Evolutionary conservation across 495 filamentous ascomycete genomes (phyloP), one percentile per base, ranked within the genome.

Genomic region (Rhypophila decipiens): DNA sequence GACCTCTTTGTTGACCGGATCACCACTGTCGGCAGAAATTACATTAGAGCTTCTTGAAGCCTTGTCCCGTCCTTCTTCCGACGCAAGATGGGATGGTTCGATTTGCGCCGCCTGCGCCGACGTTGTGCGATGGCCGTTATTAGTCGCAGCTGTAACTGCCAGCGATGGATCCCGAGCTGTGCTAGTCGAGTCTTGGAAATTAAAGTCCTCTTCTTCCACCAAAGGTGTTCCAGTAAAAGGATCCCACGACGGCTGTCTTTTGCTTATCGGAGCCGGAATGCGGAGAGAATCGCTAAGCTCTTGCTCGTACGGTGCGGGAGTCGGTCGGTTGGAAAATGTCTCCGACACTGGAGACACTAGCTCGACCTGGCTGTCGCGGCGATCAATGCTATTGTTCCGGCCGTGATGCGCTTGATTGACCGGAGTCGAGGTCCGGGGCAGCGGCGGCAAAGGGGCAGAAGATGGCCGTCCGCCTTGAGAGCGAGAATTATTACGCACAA

Each of bases 331-430:
- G 7, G 45, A 57, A 35, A 37, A 35, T 37, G 52, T 63, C 42
- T 61, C 59, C 18, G 57, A 66, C 24, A 54, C 20, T 29, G 57
- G 55, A 17, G 55, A 63, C 44, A 64, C 53, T 34, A 61, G 39
- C 24, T 53, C 56, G 42, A 37, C 43, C 24, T 46, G 49, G 55
- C 37, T 51, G 39, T 49, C 29, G 39, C 27, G 42, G 39, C 39
- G 47, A 20, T 39, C 36, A 31, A 15, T 17, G 15, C 36, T 41
- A 23, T 31, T 34, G 22, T 24, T 8, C 12, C 18, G 20, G 17
- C n/a, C 15, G 15, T 35, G 13, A n/a, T 27, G 20, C n/a, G n/a
- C n/a, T n/a, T n/a, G n/a, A n/a, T n/a, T n/a, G 36, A 9, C 18
- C 34, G 35, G 20, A 31, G 33, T 15, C n/a, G 36, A 22, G 23